Base-by-base conservation (phyloP, 495 filamentous ascomycete genomes). In the Margaritispora aquatica region DNA sequence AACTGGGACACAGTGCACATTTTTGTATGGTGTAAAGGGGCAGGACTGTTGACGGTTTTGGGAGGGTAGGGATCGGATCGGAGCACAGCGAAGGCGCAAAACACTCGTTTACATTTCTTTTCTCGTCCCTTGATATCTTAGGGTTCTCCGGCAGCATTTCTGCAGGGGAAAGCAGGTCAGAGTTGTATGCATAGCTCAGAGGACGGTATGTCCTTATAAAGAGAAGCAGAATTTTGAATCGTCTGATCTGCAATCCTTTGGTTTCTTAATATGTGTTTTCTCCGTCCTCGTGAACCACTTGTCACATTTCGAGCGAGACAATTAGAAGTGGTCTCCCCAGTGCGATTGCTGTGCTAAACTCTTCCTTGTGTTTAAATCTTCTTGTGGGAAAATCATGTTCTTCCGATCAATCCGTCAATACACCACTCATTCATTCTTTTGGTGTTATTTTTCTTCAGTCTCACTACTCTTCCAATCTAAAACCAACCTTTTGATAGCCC, bases 11-110 rank as follows among this genome's bases (percentile, higher is more conserved):
- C 22, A 26, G 48, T 26, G 23, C 26, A 27, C 9, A 48, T 23
- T 57, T 55, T 55, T 51, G 26, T 66, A 51, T 48, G 63, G 63
- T 66, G 63, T 65, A 65, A 49, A 66, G 52, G 63, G 29, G 29
- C n/a, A 13, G 29, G 54, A 29, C 1, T 31, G 15, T 41, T 46
- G 55, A 15, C 20, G 59, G 36, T 51, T 52, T 59, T 52, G 57
- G 63, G 52, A 55, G 53, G 57, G 49, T 34, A 13, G 55, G 55
- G n/a, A n/a, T 51, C 46, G 55, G 56, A 61, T 54, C 49, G 58
- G 61, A 60, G 64, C 64, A 66, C 64, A 66, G 64, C 64, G 64
- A 63, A 61, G 64, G 64, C 64, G 64, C 55, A 66, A 49, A 55
- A 20, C 64, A 63, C 60, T 66, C 64, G 55, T 66, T 63, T 66